A percentile compares a stretch with the other conserved stretches of the same genome.
Conservation (phyloP, 257 asterid species). For the Nicotiana tomentosiformis region DNA sequence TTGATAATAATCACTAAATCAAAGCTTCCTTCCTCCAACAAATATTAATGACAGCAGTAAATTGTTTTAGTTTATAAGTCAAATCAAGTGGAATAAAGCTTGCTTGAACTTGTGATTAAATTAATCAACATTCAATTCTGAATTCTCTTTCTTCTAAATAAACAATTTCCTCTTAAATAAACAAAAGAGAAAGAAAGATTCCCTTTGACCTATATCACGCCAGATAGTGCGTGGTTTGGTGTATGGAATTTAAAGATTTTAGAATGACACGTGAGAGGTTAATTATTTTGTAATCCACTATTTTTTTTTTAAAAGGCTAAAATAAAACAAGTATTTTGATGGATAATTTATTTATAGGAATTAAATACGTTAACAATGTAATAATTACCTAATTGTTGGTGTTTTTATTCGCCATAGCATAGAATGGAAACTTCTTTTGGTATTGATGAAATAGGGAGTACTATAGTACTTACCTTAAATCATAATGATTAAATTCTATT, state of each 20-base stretch:
- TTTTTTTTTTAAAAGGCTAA: too few species aligned
- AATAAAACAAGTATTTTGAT: neutral
- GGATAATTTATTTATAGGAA: neutral
- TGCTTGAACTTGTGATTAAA: neutral
- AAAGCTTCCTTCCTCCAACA: neutral
- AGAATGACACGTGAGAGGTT: constrained; percentile 2
- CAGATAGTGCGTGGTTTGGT: neutral
- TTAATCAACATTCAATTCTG: neutral
- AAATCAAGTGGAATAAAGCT: neutral
- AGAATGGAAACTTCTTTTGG: neutral
- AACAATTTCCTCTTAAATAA: neutral
- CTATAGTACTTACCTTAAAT: neutral
- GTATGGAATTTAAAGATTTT: neutral
- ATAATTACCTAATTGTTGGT: neutral
- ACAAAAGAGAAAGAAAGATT: neutral
- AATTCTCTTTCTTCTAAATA: neutral
- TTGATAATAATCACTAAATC: neutral
- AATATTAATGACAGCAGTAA: neutral
- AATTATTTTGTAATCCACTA: neutral
- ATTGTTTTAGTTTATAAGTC: neutral
- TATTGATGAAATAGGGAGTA: neutral
- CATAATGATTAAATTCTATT: neutral
- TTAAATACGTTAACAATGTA: neutral
- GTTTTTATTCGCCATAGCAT: neutral
- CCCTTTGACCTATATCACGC: neutral